These are phyloP conservation scores for Glutinoglossum americanum DNA, from an alignment of 495 filamentous ascomycete species.

Conservation along the genomic window DNA sequence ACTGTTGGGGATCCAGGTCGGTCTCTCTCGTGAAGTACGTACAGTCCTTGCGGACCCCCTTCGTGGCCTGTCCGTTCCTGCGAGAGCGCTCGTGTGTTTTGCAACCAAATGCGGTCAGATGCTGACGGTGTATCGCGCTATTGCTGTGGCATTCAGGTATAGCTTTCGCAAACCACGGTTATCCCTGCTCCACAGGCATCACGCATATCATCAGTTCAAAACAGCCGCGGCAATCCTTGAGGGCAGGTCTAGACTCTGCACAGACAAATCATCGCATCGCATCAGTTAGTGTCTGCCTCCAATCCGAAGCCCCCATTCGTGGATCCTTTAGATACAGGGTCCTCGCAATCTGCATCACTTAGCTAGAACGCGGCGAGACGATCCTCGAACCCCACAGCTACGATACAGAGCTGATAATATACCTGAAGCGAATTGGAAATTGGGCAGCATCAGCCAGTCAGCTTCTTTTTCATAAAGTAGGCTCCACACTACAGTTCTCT, in stretches of 20 bases:
- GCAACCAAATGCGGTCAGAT: not conserved
- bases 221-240: conserved; percentile 1
- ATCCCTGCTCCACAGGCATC: not conserved
- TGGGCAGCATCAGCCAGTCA: not conserved
- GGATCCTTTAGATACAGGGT: not conserved
- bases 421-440: not conserved
- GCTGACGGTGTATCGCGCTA: not conserved
- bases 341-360: not conserved
- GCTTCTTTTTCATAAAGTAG: not conserved
- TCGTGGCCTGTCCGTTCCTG: not conserved
- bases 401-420: not conserved
- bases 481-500: not conserved
- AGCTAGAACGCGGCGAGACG: not conserved
- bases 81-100: not conserved
- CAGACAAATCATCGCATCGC: not conserved
- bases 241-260: not conserved
- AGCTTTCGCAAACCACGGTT: not conserved
- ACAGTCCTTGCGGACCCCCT: not conserved
- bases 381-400: not conserved
- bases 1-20: not conserved
- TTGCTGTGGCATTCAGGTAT: not conserved
- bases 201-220: not conserved
- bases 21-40: not conserved
- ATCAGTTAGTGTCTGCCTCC: not conserved
- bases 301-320: not conserved